A percentile compares a stretch with the other conserved stretches of the same genome.
These are phyloP conservation scores for Pseudofabraea citricarpa DNA, from an alignment of 2,329 filamentous ascomycete genomes.

Conservation along the genomic window DNA sequence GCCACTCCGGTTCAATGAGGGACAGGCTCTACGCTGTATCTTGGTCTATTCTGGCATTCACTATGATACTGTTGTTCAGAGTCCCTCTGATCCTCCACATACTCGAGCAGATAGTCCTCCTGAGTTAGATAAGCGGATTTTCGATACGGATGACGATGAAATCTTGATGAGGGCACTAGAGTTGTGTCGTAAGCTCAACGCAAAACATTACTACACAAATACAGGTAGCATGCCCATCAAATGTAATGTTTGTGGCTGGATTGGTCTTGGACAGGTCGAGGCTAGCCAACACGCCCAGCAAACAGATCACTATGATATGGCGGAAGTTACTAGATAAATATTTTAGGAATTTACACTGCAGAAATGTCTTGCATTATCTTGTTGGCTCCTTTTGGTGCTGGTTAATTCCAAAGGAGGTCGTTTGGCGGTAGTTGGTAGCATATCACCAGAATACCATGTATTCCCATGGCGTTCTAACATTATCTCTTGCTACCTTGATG, in stretches of 20 bases:
- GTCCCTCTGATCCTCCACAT: conserved; percentile 53
- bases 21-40: conserved; percentile 60
- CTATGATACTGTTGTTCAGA: conserved; percentile 84
- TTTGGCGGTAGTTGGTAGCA: too few species aligned
- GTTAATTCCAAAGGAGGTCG: too few species aligned
- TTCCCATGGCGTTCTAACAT: too few species aligned
- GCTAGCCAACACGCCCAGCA: conserved; percentile 57
- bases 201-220: conserved; percentile 82
- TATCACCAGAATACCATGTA: too few species aligned
- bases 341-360: too few species aligned
- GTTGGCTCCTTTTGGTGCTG: too few species aligned
- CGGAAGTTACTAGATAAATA: conserved; percentile 37
- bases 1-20: conserved; percentile 71
- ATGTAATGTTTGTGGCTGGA: conserved; percentile 70
- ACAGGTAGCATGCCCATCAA: conserved; percentile 73
- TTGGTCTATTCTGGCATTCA: conserved; percentile 90
- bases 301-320: conserved; percentile 57
- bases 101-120: conserved; percentile 55
- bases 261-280: conserved; percentile 61
- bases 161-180: conserved; percentile 65
- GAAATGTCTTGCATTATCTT: too few species aligned
- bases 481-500: too few species aligned
- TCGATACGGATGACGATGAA: conserved; percentile 51
- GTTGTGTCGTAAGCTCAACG: conserved; percentile 61
- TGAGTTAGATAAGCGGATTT: conserved; percentile 66